These are phyloP conservation scores for Lentinula guzmanii DNA, from an alignment of 768 basidiomycete genomes.

Conservation along the genomic window DNA sequence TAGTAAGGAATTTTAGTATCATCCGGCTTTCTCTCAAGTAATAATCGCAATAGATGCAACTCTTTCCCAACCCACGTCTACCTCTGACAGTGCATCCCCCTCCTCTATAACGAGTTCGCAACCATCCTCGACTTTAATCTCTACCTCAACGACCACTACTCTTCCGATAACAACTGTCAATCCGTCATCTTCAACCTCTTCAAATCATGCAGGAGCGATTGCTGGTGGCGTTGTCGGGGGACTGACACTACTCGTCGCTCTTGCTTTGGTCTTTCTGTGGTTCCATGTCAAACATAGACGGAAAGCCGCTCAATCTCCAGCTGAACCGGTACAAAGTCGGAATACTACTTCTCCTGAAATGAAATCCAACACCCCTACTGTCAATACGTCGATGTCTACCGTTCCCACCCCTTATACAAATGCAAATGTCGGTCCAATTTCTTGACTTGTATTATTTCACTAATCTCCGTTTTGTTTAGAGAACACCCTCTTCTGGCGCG, in stretches of 20 bases:
- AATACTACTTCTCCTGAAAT: not conserved
- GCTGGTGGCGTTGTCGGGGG: slow-evolving; percentile 57
- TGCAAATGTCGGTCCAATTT: not conserved
- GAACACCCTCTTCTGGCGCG: slow-evolving; percentile 12
- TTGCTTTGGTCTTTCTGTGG: slow-evolving; percentile 33
- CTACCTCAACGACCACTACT: slow-evolving; percentile 4
- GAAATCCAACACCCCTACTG: not conserved
- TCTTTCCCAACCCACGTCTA: not conserved
- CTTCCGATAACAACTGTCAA: not conserved
- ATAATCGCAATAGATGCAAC: not conserved
- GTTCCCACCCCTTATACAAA: slow-evolving; percentile 11
- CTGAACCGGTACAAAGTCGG: not conserved
- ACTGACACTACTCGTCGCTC: slow-evolving; percentile 33
- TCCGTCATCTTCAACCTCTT: slow-evolving; percentile 5
- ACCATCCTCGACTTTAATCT: slow-evolving; percentile 8
- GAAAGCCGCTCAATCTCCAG: not conserved
- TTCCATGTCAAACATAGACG: slow-evolving; percentile 21
- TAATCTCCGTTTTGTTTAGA: slow-evolving; percentile 1
- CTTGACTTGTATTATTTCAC: not conserved
- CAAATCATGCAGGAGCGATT: slow-evolving; percentile 46
- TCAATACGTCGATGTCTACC: not conserved
- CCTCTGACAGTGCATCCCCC: not conserved
- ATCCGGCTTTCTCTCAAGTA: not conserved
- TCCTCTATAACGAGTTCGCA: not conserved
- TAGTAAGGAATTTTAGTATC: not conserved